Base-by-base conservation (phyloP, 2,329 filamentous ascomycete genomes). In the Lecanicillium sp. region DNA sequence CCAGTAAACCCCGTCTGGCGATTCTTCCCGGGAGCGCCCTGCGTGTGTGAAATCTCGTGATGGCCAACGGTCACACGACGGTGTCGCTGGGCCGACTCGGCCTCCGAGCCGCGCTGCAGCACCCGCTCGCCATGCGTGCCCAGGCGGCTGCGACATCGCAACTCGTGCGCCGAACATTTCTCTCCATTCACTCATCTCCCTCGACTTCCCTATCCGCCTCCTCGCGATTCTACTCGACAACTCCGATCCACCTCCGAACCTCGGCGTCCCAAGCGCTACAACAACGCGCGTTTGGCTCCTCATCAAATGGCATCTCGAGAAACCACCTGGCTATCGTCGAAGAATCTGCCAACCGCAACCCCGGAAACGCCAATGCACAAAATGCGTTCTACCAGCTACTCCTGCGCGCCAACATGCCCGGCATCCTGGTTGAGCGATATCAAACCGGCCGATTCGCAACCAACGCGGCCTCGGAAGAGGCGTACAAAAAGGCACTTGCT, bases 331-430 rank as follows among this genome's bases (percentile, higher is more conserved):
- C 88, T 25, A 84, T 87, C 49, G 75, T 89, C 50, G 92, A 98
- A 64, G 84, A 89, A 58, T 84, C 85, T 17, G 94, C 92, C 28
- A 98, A 97, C 64, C 84, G 87, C 61, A 94, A 95, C 53, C 87
- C 92, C 2, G 76, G 71, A 43, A 97, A 87, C 60, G 83, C 88
- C 19, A 84, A 84, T 31, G 81, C 88, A 15, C 92, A 98, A 60
- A 92, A 90, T 58, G 83, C 86, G 13, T 96, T 98, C 60, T 98
- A 98, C 58, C 84, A 90, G 57, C 82, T 89, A 33, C 76, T 98
- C 12, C 72, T 96, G 40, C 84, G 85, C 56, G 88, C 90, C 37
- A 92, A 94, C 54, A 89, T 96, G 84, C 87, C 90, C 14, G 83
- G 88, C 37, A 94, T 98, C 46, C 70, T 98, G 41, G 76, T 96